A percentile compares a stretch with the other conserved stretches of the same genome.
phyloP scores from a whole-genome alignment of 768 basidiomycete species.

The Cystofilobasidium capitatum region DNA sequence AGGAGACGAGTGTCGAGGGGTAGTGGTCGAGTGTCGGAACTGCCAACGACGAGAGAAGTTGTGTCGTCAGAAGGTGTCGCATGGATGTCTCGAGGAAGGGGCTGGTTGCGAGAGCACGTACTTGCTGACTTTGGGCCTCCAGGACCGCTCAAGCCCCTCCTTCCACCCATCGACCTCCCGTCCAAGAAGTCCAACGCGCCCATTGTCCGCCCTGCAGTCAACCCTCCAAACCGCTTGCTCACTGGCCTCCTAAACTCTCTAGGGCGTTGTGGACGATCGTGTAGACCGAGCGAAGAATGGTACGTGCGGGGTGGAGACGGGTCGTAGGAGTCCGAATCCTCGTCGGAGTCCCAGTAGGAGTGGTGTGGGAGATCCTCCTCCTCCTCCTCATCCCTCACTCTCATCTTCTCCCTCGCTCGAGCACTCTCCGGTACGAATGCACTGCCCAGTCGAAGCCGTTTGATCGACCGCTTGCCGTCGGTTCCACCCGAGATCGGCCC shows the following conservation, averaged over 20 bases:
- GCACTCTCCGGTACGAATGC: neutral
- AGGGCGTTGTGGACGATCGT: too few relatives aligned
- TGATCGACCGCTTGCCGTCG: neutral
- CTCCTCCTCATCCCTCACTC: neutral
- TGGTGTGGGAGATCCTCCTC: too few relatives aligned
- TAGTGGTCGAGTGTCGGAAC: constrained; percentile 15
- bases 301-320: neutral
- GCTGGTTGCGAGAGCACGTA: too few relatives aligned
- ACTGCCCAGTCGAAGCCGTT: neutral
- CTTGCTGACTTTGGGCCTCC: too few relatives aligned
- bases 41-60: neutral
- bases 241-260: too few relatives aligned
- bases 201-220: neutral
- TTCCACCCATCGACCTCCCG: neutral
- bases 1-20: constrained; percentile 22
- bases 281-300: too few relatives aligned
- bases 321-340: neutral
- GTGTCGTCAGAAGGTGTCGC: too few relatives aligned
- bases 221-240: neutral
- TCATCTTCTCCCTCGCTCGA: neutral
- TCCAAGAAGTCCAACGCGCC: constrained; percentile 1
- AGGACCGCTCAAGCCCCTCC: neutral
- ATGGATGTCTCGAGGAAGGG: too few relatives aligned
- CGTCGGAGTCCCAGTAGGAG: too few relatives aligned
- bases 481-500: neutral